These are phyloP conservation scores for Talaromyces trachyspermus DNA, from an alignment of 495 filamentous ascomycete species.

Conservation along the genomic window DNA sequence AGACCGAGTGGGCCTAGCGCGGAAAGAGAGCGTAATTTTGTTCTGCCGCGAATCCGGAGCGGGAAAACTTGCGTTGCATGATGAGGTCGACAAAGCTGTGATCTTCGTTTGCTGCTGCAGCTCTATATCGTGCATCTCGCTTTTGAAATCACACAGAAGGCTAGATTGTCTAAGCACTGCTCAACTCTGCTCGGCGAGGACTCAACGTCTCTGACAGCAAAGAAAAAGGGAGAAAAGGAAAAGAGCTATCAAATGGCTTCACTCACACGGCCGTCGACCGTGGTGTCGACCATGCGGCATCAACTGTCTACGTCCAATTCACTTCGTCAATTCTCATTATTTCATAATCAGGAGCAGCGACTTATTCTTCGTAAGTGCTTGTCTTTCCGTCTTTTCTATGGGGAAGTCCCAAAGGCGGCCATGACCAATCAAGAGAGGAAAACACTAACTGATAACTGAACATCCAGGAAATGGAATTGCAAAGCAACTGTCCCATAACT, in stretches of 20 bases:
- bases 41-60: too few relatives aligned
- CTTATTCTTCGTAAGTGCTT: background rate
- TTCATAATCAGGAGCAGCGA: background rate
- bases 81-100: too few relatives aligned
- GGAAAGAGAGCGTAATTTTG: background rate
- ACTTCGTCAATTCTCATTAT: background rate
- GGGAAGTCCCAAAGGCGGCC: too few relatives aligned
- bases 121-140: too few relatives aligned
- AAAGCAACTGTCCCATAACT: slow-evolving; percentile 6
- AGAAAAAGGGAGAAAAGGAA: too few relatives aligned
- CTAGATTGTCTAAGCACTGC: too few relatives aligned
- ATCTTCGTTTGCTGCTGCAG: too few relatives aligned
- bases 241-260: too few relatives aligned
- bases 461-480: slow-evolving; percentile 5
- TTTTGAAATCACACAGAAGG: too few relatives aligned
- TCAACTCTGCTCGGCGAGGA: too few relatives aligned
- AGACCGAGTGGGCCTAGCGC: slow-evolving; percentile 1
- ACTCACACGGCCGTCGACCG: background rate
- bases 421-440: background rate
- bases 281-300: background rate
- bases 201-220: too few relatives aligned
- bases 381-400: background rate
- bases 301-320: slow-evolving; percentile 1
- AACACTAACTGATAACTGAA: background rate
- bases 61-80: too few relatives aligned